Evolutionary conservation across 331 rosid species (phyloP).

Genomic region (Quercus phellos): DNA sequence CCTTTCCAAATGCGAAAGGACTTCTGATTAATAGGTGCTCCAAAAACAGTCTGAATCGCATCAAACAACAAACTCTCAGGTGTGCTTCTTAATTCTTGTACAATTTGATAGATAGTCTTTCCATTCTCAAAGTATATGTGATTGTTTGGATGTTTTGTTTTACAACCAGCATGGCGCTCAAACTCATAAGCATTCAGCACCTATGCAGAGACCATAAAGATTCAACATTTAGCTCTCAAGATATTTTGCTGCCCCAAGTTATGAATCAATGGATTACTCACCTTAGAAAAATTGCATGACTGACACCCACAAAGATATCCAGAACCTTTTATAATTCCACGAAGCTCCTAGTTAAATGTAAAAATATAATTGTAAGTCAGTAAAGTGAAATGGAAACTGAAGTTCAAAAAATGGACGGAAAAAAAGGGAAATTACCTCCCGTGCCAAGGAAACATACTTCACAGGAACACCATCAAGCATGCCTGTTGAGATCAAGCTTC

Average conservation of each 20-base stretch:
- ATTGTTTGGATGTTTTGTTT: constrained; percentile 89
- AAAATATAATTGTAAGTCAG: constrained; percentile 18
- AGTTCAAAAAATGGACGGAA: constrained; percentile 9
- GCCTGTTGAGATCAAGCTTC: constrained; percentile 81
- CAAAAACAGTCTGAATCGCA: constrained; percentile 67
- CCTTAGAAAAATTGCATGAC: constrained; percentile 67
- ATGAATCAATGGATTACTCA: constrained; percentile 21
- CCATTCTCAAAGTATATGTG: constrained; percentile 85
- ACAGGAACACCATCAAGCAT: constrained; percentile 95
- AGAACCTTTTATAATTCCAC: constrained; percentile 77
- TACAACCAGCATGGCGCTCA: constrained; percentile 90
- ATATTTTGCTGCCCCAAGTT: background rate
- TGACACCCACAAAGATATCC: constrained; percentile 94
- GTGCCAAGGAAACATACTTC: constrained; percentile 69
- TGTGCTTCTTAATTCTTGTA: constrained; percentile 79
- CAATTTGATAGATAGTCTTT: constrained; percentile 80
- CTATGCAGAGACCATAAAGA: constrained; percentile 26
- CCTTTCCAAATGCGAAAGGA: constrained; percentile 81
- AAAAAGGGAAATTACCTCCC: constrained; percentile 54
- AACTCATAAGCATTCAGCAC: constrained; percentile 86
- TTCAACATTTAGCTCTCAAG: constrained; percentile 8
- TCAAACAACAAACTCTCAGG: constrained; percentile 74
- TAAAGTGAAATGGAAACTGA: constrained; percentile 3
- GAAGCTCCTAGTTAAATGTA: constrained; percentile 63
- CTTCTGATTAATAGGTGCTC: constrained; percentile 84